Percentiles rank a stretch among this genome's conserved stretches.
These are phyloP conservation scores for Senna tora DNA, from an alignment of 306 rosid species.

Conservation along the genomic window DNA sequence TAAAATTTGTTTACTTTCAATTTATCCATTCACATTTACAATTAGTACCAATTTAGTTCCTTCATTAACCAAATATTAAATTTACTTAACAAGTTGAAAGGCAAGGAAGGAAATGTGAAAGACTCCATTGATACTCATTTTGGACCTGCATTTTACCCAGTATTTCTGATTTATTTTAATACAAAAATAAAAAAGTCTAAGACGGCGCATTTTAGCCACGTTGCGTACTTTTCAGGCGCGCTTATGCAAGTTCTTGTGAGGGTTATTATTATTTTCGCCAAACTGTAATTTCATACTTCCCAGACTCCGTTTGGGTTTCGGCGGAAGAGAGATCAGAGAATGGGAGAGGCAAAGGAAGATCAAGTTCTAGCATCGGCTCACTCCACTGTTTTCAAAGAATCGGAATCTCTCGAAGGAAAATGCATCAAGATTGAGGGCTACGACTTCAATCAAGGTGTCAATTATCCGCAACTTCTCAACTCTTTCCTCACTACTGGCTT, in stretches of 20 bases:
- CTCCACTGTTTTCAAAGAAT: slow-evolving; percentile 70
- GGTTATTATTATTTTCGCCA: too few relatives aligned
- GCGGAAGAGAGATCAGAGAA: background rate
- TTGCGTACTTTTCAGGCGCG: background rate
- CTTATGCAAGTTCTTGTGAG: background rate
- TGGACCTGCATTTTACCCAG: too few relatives aligned
- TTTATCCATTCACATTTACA: too few relatives aligned
- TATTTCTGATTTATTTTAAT: too few relatives aligned
- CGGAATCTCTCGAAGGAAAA: slow-evolving; percentile 67
- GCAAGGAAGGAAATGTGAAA: too few relatives aligned
- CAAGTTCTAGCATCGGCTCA: slow-evolving; percentile 41
- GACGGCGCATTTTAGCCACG: background rate
- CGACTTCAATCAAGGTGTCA: slow-evolving; percentile 74
- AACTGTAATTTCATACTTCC: background rate
- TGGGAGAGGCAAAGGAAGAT: slow-evolving; percentile 52
- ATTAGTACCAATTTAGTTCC: too few relatives aligned
- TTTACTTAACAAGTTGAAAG: too few relatives aligned
- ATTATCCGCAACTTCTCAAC: slow-evolving; percentile 62
- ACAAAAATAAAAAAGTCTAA: too few relatives aligned
- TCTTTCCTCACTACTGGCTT: slow-evolving; percentile 79
- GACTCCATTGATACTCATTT: too few relatives aligned
- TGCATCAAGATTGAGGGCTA: slow-evolving; percentile 68
- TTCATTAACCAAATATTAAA: too few relatives aligned
- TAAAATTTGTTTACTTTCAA: too few relatives aligned
- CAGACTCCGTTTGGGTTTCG: background rate